Percentiles rank a stretch among this genome's conserved stretches.
These are phyloP conservation scores for Penicillium sp. DNA, from an alignment of 2,329 filamentous ascomycete genomes.

Conservation along the genomic window DNA sequence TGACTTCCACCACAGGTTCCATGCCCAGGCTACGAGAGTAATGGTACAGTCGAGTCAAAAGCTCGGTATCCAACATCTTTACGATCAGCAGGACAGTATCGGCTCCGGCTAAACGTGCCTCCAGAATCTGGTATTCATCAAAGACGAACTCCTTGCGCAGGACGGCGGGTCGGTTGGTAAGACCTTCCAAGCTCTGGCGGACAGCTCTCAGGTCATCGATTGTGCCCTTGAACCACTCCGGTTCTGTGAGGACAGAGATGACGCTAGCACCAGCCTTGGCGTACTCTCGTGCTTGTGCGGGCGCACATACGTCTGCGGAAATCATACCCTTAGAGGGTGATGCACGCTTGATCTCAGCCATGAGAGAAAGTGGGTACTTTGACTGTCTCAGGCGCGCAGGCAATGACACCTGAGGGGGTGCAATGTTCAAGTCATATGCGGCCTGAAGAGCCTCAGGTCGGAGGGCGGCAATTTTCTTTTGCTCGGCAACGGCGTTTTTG, in stretches of 20 bases:
- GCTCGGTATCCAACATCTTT: slow-evolving; percentile 85
- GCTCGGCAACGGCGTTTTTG: slow-evolving; percentile 71
- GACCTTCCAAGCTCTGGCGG: slow-evolving; percentile 81
- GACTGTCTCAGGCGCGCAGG: slow-evolving; percentile 77
- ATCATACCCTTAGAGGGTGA: slow-evolving; percentile 97
- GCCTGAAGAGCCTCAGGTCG: slow-evolving; percentile 81
- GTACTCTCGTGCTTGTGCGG: slow-evolving; percentile 86
- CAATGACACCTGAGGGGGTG: slow-evolving; percentile 81
- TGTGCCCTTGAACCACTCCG: slow-evolving; percentile 98
- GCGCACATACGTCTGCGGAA: slow-evolving; percentile 81
- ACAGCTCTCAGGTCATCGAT: slow-evolving; percentile 90
- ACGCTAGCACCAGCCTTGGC: slow-evolving; percentile 92
- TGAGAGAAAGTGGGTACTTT: slow-evolving; percentile 83
- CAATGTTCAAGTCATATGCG: slow-evolving; percentile 79
- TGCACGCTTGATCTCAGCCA: slow-evolving; percentile 96
- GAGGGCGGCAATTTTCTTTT: slow-evolving; percentile 84
- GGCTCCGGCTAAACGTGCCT: slow-evolving; percentile 87
- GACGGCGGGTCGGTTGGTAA: slow-evolving; percentile 89
- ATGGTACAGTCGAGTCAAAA: slow-evolving; percentile 76
- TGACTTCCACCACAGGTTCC: slow-evolving; percentile 97
- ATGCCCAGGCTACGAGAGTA: slow-evolving; percentile 91
- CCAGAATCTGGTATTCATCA: slow-evolving; percentile 96
- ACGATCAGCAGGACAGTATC: slow-evolving; percentile 96
- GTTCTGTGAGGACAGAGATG: slow-evolving; percentile 97
- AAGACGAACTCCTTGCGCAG: slow-evolving; percentile 97